Base-by-base conservation (phyloP, 352 stramenopile species). In the Phytophthora europaea region DNA sequence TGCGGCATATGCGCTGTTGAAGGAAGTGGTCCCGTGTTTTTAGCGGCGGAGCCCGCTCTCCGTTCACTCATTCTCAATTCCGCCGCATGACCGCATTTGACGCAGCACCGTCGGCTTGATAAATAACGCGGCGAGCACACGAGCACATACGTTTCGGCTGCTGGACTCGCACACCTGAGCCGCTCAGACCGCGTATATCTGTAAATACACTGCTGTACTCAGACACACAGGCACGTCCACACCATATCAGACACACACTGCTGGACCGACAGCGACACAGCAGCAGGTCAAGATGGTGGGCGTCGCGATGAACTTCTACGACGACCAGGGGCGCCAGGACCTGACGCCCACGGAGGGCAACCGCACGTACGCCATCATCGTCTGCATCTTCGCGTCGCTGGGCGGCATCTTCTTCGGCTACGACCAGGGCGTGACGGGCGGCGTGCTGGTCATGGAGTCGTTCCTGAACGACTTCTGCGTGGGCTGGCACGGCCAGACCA, bases 401-500 rank as follows among this genome's bases (percentile, higher is more conserved):
- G 76, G 76, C 26, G 76, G 76, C n/a, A 70, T 82, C 65, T 82
- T 82, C 57, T 82, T 82, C 65, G 76, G 76, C 55, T 82, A 82
- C 55, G 76, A 80, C 43, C 76, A 82, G 28, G 76, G 76, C 38
- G 73, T 83, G 53, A 83, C 76, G 18, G 70, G 68, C 15, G 76
- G 73, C 61, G 76, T 83, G 65, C 63, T 83, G 23, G 72, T 83
- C 50, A 83, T 83, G 76, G 70, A 81, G n/a, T 83, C 72, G n/a
- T 88, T 88, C 62, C 67, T 88, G 12, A 61, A 78, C 26, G 78
- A 85, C 65, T 88, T 84, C 28, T 88, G 78, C 63, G 71, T 83
- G 45, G 79, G 73, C 10, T 86, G 77, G 71, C 70, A 81, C 50
- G 70, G 61, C 20, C 75, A 84, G 54, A 82, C 73, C 26, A 76